phyloP scores from a whole-genome alignment of 2,329 filamentous ascomycete genomes.

The Diplodia sapinea region DNA sequence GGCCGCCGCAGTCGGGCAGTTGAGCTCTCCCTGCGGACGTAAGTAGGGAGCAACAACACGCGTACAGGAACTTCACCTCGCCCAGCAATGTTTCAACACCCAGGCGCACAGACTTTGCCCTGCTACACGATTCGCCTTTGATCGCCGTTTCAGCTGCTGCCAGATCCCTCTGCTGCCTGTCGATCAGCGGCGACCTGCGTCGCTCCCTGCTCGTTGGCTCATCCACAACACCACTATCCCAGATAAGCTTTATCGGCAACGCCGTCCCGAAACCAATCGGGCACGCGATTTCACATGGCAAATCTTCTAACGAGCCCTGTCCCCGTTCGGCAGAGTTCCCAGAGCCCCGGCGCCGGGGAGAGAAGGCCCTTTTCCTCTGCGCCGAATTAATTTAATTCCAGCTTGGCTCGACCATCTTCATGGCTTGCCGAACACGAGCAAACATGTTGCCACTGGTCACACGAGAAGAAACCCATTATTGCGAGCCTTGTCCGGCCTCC shows the following conservation, averaged over 20 bases:
- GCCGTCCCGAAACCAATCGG: conserved; percentile 17
- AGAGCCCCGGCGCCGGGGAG: conserved; percentile 10
- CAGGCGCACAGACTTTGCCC: not conserved
- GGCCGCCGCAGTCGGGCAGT: not conserved
- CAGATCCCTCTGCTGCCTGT: conserved; percentile 2
- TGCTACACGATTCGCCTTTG: conserved; percentile 6
- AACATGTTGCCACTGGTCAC: not conserved
- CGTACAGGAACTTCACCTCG: not conserved
- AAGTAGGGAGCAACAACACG: not conserved
- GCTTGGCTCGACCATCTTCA: conserved; percentile 9
- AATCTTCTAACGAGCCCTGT: not conserved
- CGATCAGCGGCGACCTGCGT: not conserved
- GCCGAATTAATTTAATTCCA: not conserved
- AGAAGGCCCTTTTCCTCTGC: conserved; percentile 15
- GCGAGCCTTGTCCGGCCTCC: not conserved
- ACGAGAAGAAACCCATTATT: not conserved
- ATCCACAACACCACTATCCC: not conserved
- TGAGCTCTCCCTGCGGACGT: not conserved
- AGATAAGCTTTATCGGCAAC: conserved; percentile 26
- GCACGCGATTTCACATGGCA: conserved; percentile 2
- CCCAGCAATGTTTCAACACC: not conserved
- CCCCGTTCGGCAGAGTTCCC: conserved; percentile 3
- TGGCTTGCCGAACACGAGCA: conserved; percentile 6
- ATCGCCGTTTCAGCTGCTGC: conserved; percentile 6
- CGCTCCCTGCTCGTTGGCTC: not conserved